Base-by-base conservation (phyloP, 1,139 yeast species). In the Candida sp. region DNA sequence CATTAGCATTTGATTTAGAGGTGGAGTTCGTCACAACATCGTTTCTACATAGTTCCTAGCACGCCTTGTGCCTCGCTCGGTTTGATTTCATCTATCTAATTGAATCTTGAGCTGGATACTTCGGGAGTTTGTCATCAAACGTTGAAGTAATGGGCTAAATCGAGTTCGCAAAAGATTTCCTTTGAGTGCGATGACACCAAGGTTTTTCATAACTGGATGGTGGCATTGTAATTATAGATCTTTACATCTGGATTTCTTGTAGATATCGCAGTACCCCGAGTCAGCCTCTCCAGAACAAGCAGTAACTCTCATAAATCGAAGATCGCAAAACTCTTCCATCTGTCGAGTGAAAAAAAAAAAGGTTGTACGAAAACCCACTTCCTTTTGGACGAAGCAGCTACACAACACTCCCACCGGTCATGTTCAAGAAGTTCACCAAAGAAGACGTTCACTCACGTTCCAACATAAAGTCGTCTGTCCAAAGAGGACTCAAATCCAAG, bases 361-460 rank as follows among this genome's bases (percentile, higher is more conserved):
- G 26, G 17, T 17, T 17, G 17, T 17, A 17, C 17, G 17, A n/a
- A 12, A 35, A 28, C 28, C 27, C 8, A 25, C 5, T 12, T 26
- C 38, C n/a, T 5, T 22, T 37, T 23, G 23, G 9, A 23, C 8
- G 4, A 17, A 17, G 25, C 30, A 37, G 27, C 46, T 6, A 9
- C 8, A 32, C 44, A 30, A 5, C 33, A 39, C 35, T 3, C 34
- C 12, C 38, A 11, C 31, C 33, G 5, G n/a, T n/a, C 30, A 81
- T 83, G 86, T 81, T 83, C 60, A 80, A 74, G 67, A 90, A 91
- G 68, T 91, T 92, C 72, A 80, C 91, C 32, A 87, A 84, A 60
- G 97, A 91, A 48, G 97, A 92, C 65, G 81, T 92, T 48, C 96
- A 91, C 63, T 88, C 97, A 9, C 87, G 96, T 58, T 86, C 98